These are phyloP conservation scores for Aureobasidium namibiae DNA, from an alignment of 2,329 filamentous ascomycete genomes.

Conservation along the genomic window DNA sequence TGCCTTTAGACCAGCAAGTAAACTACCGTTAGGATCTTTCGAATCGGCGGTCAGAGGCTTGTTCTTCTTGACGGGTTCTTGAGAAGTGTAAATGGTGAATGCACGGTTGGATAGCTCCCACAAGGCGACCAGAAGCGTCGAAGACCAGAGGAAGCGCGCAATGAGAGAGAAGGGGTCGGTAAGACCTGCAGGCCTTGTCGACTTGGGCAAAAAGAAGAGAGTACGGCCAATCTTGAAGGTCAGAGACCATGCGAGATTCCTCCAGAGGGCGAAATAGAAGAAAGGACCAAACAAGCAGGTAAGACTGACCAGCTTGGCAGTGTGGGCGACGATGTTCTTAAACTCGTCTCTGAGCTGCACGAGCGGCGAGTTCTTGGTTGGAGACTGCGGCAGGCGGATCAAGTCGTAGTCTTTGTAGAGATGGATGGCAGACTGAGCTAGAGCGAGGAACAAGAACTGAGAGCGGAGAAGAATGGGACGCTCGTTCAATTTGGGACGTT, in stretches of 20 bases:
- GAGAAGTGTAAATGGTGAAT: conserved; percentile 73
- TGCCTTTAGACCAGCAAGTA: conserved; percentile 73
- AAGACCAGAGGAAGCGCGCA: conserved; percentile 45
- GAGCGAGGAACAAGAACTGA: conserved; percentile 59
- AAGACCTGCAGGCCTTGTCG: conserved; percentile 52
- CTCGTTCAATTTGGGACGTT: conserved; percentile 75
- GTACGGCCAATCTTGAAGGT: conserved; percentile 62
- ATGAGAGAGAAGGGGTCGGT: conserved; percentile 47
- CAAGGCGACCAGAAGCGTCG: conserved; percentile 58
- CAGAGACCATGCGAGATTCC: conserved; percentile 58
- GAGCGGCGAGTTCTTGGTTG: background rate
- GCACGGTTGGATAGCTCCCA: conserved; percentile 72
- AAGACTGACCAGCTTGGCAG: conserved; percentile 3
- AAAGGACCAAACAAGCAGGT: conserved; percentile 26
- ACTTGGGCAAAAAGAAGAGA: conserved; percentile 68
- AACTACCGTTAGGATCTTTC: conserved; percentile 73
- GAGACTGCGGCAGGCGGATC: conserved; percentile 40
- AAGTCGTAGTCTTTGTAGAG: conserved; percentile 66
- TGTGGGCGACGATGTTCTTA: background rate
- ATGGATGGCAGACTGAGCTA: conserved; percentile 62
- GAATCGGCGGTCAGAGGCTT: conserved; percentile 75
- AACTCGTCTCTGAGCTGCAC: background rate
- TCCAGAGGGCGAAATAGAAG: conserved; percentile 56
- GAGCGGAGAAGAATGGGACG: conserved; percentile 71
- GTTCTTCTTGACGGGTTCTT: conserved; percentile 75